These are phyloP conservation scores for Nakazawaea populi DNA, from an alignment of 805 yeast genomes.

Conservation along the genomic window DNA sequence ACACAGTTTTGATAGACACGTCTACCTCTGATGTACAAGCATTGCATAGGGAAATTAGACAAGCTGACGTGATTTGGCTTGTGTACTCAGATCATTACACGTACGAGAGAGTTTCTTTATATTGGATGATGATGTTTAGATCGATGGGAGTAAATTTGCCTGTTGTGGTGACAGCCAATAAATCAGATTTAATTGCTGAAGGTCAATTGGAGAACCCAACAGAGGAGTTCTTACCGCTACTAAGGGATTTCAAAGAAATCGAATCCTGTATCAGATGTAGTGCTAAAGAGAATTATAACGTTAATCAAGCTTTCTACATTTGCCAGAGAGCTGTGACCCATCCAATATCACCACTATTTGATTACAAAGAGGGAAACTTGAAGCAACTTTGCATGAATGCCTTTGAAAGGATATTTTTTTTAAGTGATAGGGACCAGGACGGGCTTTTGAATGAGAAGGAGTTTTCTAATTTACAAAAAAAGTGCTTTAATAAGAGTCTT, in stretches of 20 bases:
- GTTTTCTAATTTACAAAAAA: slow-evolving; percentile 59
- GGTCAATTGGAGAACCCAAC: slow-evolving; percentile 41
- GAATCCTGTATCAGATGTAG: slow-evolving; percentile 88
- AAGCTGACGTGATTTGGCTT: slow-evolving; percentile 91
- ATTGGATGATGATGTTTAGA: slow-evolving; percentile 93
- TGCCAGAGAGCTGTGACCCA: slow-evolving; percentile 92
- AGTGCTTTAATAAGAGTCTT: slow-evolving; percentile 60
- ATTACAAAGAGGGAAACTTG: slow-evolving; percentile 79
- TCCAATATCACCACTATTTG: slow-evolving; percentile 90
- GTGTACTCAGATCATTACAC: slow-evolving; percentile 93
- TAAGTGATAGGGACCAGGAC: slow-evolving; percentile 89
- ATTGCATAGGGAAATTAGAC: slow-evolving; percentile 68
- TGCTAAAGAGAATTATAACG: slow-evolving; percentile 78
- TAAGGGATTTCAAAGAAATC: slow-evolving; percentile 89
- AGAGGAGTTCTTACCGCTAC: slow-evolving; percentile 80
- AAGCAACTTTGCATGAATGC: slow-evolving; percentile 78
- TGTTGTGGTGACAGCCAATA: slow-evolving; percentile 84
- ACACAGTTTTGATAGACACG: slow-evolving; percentile 79
- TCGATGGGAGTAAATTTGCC: slow-evolving; percentile 93
- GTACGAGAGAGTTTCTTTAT: slow-evolving; percentile 82
- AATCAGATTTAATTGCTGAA: slow-evolving; percentile 43
- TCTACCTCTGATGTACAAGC: slow-evolving; percentile 53
- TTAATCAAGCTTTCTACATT: slow-evolving; percentile 85
- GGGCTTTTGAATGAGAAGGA: slow-evolving; percentile 72
- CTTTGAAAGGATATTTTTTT: slow-evolving; percentile 70